These are phyloP conservation scores for Irpex sp. DNA, from an alignment of 1,284 basidiomycete species.

Conservation along the genomic window DNA sequence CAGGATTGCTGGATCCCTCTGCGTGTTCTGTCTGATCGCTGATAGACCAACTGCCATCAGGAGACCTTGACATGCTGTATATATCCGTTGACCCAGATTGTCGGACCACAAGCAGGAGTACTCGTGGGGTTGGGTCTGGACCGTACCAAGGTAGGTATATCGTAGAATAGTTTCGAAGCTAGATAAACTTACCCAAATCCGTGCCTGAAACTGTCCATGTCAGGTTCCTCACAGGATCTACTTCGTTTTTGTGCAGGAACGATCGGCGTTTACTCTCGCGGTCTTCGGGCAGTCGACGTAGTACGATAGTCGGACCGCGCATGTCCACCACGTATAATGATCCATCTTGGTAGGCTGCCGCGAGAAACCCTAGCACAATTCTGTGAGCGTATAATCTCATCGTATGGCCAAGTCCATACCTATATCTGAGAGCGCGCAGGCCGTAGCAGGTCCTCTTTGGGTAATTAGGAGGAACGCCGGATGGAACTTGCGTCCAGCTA, in stretches of 20 bases:
- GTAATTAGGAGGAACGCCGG: constrained; percentile 60
- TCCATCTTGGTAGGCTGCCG: constrained; percentile 58
- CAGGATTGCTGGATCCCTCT: constrained; percentile 47
- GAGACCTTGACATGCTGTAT: constrained; percentile 44
- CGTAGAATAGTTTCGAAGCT: neutral
- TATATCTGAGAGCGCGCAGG: constrained; percentile 62
- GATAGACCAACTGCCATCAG: constrained; percentile 43
- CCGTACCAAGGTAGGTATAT: neutral
- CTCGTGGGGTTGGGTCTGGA: constrained; percentile 43
- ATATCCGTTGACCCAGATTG: constrained; percentile 56
- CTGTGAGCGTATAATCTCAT: neutral
- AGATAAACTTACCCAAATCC: constrained; percentile 15
- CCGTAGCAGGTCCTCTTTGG: constrained; percentile 42
- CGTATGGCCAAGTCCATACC: constrained; percentile 37
- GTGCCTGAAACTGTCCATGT: constrained; percentile 55
- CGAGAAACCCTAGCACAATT: constrained; percentile 59
- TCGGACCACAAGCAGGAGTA: constrained; percentile 61
- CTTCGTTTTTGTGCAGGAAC: constrained; percentile 25
- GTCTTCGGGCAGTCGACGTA: constrained; percentile 33
- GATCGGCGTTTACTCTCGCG: constrained; percentile 22
- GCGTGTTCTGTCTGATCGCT: constrained; percentile 28
- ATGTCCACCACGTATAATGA: constrained; percentile 64
- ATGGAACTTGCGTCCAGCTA: constrained; percentile 41
- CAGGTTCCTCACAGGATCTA: constrained; percentile 45
- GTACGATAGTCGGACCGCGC: constrained; percentile 62